Base-by-base conservation (phyloP, 1,284 basidiomycete genomes). In the Tylopilus orsonianus region DNA sequence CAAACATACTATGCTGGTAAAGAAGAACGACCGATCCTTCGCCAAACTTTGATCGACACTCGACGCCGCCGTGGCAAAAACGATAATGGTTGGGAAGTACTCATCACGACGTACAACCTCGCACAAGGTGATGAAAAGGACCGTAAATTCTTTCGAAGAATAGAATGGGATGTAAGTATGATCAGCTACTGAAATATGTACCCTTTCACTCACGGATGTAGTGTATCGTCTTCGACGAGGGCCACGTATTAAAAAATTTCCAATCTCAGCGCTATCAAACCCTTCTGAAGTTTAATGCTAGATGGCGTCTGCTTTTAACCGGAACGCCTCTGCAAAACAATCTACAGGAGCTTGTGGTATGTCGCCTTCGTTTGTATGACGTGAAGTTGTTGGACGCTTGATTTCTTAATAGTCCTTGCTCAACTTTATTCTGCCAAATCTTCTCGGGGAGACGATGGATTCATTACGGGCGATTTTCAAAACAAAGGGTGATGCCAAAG, bases 61-160 rank as follows among this genome's bases (percentile, higher is more conserved):
- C 73, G 77, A 61, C 61, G 72, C 51, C 66, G 66, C 48, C 70
- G 61, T 53, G 73, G 66, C 56, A 70, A 69, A 58, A 72, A 68
- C 35, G 70, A 72, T 4, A 78, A 79, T 38, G 83, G 88, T 12
- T 89, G 96, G 79, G 92, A 98, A 61, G 95, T 99, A 19, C 79
- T 99, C 37, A 81, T 99, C 47, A 97, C 97, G 1, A 98, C 95
- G 0, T 99, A 99, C 69, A 94, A 95, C 56, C 79, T 98, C 56
- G 95, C 96, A 3, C 86, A 90, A 59, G 91, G 93, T 18, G 83
- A 89, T 52, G 81, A 87, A 29, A 83, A 82, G 53, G 97, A 99
- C 68, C 83, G 92, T 48, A 89, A 88, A 65, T 99, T 99, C 69
- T 89, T 99, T 72, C 82, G 89, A 52, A 85, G 83, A 62, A 81